Conservation (phyloP, 2,329 filamentous ascomycete species). For the Trichoderma asperellum region DNA sequence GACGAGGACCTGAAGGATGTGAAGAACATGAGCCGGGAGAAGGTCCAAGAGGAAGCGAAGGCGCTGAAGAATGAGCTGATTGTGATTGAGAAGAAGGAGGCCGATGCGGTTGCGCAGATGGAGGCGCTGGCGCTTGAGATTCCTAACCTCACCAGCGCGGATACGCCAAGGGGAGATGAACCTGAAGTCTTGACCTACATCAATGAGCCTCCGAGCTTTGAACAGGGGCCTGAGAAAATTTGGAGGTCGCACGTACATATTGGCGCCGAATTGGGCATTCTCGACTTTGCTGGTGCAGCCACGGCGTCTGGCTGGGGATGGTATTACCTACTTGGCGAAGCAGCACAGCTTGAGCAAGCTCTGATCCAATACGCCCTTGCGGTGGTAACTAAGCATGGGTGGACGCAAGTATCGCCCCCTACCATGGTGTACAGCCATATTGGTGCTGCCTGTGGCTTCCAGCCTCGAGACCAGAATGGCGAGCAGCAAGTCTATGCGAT, state of each 20-base stretch:
- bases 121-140: conserved; percentile 74
- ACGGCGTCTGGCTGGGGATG: conserved; percentile 93
- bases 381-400: conserved; percentile 73
- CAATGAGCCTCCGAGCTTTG: conserved; percentile 65
- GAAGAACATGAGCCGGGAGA: conserved; percentile 48
- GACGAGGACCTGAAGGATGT: conserved; percentile 47
- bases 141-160: conserved; percentile 80
- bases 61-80: conserved; percentile 65
- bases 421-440: conserved; percentile 92
- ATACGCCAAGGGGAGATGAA: conserved; percentile 72
- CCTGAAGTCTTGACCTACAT: conserved; percentile 74
- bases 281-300: conserved; percentile 84
- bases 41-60: conserved; percentile 66
- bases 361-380: conserved; percentile 83
- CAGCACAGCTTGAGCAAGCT: conserved; percentile 91
- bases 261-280: conserved; percentile 80
- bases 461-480: conserved; percentile 84
- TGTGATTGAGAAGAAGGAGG: conserved; percentile 64
- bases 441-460: conserved; percentile 88
- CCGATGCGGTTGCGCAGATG: conserved; percentile 66
- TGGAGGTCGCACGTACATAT: conserved; percentile 84
- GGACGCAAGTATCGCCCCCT: conserved; percentile 80
- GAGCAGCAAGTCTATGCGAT: conserved; percentile 92
- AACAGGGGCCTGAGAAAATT: conserved; percentile 42
- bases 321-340: conserved; percentile 95